Percentiles rank a stretch among this genome's conserved stretches.
Conservation (phyloP, 2,329 filamentous ascomycete genomes). For the Aspergillus uvarum region DNA sequence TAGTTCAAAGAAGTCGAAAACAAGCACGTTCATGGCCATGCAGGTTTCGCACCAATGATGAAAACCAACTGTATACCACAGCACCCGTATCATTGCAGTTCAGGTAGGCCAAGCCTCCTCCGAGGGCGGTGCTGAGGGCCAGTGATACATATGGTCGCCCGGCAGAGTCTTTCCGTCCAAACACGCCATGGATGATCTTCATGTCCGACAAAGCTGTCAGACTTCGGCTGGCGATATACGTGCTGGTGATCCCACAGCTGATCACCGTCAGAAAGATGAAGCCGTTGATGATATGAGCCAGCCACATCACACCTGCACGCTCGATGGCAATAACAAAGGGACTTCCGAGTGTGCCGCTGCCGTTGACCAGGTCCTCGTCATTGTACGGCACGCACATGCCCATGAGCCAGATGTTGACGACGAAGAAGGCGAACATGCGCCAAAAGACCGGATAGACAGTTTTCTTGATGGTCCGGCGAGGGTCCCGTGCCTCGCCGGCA, state of each 20-base stretch:
- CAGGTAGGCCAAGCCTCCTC: slow-evolving; percentile 36
- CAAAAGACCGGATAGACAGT: slow-evolving; percentile 35
- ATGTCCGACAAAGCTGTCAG: slow-evolving; percentile 34
- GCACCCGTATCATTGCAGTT: slow-evolving; percentile 29
- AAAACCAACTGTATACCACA: slow-evolving; percentile 37
- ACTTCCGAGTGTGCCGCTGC: slow-evolving; percentile 31
- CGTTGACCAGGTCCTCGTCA: slow-evolving; percentile 29
- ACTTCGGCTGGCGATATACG: slow-evolving; percentile 35
- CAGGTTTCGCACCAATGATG: slow-evolving; percentile 23
- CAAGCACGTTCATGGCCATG: too few species aligned
- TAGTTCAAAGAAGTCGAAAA: neutral
- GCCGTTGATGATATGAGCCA: slow-evolving; percentile 34
- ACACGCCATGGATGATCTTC: slow-evolving; percentile 23
- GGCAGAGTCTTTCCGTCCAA: slow-evolving; percentile 23
- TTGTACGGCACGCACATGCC: slow-evolving; percentile 36
- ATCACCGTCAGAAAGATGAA: slow-evolving; percentile 39
- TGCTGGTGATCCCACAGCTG: slow-evolving; percentile 36
- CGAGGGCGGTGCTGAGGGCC: slow-evolving; percentile 27
- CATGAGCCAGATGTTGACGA: slow-evolving; percentile 38
- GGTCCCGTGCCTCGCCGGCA: slow-evolving; percentile 32
- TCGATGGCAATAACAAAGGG: slow-evolving; percentile 33
- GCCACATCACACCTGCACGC: slow-evolving; percentile 29
- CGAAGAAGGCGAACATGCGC: slow-evolving; percentile 38
- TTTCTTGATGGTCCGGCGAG: slow-evolving; percentile 31
- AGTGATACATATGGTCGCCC: slow-evolving; percentile 34